A percentile compares a stretch with the other conserved stretches of the same genome.
Evolutionary conservation across 2,329 filamentous ascomycete species (phyloP).

Genomic region (Monosporascus sp.): DNA sequence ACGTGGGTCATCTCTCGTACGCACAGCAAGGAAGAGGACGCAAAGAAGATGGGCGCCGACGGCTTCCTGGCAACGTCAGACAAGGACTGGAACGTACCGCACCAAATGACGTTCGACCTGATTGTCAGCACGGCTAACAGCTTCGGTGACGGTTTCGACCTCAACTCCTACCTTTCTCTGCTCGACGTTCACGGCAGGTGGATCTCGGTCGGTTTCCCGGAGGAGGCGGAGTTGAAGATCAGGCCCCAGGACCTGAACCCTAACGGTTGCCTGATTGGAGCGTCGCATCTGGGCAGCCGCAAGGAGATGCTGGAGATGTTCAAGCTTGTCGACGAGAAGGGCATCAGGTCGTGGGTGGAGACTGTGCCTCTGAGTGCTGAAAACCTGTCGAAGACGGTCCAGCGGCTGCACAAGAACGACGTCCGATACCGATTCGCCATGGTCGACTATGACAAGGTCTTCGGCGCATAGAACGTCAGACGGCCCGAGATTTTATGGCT

Average conservation of each 20-base stretch:
- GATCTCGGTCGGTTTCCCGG: conserved; percentile 74
- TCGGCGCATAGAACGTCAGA: conserved; percentile 39
- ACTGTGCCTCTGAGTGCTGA: conserved; percentile 67
- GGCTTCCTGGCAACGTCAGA: conserved; percentile 55
- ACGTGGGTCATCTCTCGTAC: conserved; percentile 57
- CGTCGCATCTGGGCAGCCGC: conserved; percentile 65
- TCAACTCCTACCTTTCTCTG: conserved; percentile 67
- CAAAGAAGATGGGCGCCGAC: conserved; percentile 52
- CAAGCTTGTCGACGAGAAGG: conserved; percentile 63
- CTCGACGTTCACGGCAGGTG: conserved; percentile 78
- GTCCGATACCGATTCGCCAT: conserved; percentile 73
- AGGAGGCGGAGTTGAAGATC: conserved; percentile 65
- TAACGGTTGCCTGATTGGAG: conserved; percentile 70
- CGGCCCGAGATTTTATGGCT: neutral
- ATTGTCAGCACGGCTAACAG: conserved; percentile 71
- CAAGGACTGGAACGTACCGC: conserved; percentile 50
- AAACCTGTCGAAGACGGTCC: conserved; percentile 64
- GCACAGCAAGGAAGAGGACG: conserved; percentile 55
- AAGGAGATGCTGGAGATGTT: conserved; percentile 68
- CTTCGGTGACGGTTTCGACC: conserved; percentile 60
- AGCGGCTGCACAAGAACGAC: conserved; percentile 63
- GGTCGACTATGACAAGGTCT: conserved; percentile 63
- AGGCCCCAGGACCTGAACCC: conserved; percentile 68
- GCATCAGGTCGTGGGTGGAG: conserved; percentile 65
- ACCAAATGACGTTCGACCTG: conserved; percentile 64